Conservation (phyloP, 2,329 filamentous ascomycete genomes). For the Fusarium equiseti region DNA sequence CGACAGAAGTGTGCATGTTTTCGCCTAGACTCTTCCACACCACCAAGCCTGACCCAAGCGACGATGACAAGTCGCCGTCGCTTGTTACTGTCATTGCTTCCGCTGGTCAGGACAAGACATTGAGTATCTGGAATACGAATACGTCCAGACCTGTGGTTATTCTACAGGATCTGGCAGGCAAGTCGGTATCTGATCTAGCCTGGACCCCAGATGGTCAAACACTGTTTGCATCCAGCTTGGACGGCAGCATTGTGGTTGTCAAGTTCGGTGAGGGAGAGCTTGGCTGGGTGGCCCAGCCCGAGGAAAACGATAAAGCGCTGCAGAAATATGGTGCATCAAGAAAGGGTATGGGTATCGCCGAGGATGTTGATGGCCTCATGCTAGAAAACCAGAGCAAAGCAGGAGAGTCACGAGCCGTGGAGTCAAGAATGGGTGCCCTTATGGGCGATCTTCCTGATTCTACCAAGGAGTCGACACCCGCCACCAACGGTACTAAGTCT, state of each 20-base stretch:
- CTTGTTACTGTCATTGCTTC: conserved; percentile 95
- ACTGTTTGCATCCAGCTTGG: conserved; percentile 86
- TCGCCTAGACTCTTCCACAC: conserved; percentile 90
- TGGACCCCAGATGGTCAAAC: conserved; percentile 94
- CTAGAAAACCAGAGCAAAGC: conserved; percentile 94
- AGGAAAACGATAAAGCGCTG: conserved; percentile 92
- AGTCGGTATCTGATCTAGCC: conserved; percentile 92
- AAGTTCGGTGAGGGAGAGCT: conserved; percentile 89
- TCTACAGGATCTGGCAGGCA: conserved; percentile 86
- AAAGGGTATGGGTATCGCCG: conserved; percentile 89
- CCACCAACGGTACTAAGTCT: conserved; percentile 65
- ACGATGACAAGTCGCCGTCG: conserved; percentile 58
- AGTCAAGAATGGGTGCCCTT: conserved; percentile 96
- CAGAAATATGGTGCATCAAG: conserved; percentile 92
- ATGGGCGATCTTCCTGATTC: conserved; percentile 85
- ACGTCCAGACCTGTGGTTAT: conserved; percentile 92
- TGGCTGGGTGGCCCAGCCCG: conserved; percentile 85
- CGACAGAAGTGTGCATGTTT: conserved; percentile 97
- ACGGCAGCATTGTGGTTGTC: conserved; percentile 86
- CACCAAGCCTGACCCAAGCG: conserved; percentile 69
- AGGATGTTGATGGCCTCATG: conserved; percentile 88
- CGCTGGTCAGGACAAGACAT: conserved; percentile 93
- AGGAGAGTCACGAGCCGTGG: conserved; percentile 87
- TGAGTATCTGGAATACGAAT: conserved; percentile 98
- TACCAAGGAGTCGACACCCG: conserved; percentile 62